Conservation (phyloP, 1,284 basidiomycete genomes). For the Inonotus obliquus region DNA sequence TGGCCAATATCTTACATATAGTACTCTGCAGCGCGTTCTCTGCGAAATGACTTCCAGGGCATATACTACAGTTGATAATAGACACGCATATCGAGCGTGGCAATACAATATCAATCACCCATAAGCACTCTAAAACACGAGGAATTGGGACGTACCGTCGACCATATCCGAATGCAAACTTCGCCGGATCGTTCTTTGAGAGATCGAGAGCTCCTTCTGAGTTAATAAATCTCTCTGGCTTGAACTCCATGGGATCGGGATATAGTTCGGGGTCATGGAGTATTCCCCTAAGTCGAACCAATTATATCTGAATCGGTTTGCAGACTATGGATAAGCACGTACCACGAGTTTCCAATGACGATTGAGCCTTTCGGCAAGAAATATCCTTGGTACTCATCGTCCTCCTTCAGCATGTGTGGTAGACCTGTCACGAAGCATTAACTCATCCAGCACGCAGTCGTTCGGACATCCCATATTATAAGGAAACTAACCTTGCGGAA, state of each 20-base stretch:
- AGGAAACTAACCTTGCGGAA: constrained; percentile 28
- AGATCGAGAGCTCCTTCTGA: constrained; percentile 10
- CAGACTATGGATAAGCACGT: not conserved
- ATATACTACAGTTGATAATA: no score
- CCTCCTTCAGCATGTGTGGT: constrained; percentile 18
- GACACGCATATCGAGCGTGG: no score
- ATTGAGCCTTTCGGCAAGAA: constrained; percentile 19
- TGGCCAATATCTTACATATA: not conserved
- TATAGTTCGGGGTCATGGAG: constrained; percentile 13
- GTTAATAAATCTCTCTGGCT: constrained; percentile 15
- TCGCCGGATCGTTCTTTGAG: constrained; percentile 3
- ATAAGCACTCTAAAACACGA: no score
- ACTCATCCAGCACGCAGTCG: not conserved
- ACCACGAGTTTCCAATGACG: constrained; percentile 20
- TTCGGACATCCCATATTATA: not conserved
- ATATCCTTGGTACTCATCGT: constrained; percentile 18
- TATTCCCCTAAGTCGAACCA: constrained; percentile 16
- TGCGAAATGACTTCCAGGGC: constrained; percentile 12
- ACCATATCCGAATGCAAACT: constrained; percentile 16
- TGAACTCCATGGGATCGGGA: constrained; percentile 12
- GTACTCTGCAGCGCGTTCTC: constrained; percentile 13
- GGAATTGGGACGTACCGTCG: constrained; percentile 8
- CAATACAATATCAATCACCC: not conserved
- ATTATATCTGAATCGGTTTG: not conserved
- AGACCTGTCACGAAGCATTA: not conserved